Evolutionary conservation across 2,329 filamentous ascomycete genomes (phyloP), one percentile per base, ranked within the genome.

Genomic region (Clarireedia homoeocarpa): DNA sequence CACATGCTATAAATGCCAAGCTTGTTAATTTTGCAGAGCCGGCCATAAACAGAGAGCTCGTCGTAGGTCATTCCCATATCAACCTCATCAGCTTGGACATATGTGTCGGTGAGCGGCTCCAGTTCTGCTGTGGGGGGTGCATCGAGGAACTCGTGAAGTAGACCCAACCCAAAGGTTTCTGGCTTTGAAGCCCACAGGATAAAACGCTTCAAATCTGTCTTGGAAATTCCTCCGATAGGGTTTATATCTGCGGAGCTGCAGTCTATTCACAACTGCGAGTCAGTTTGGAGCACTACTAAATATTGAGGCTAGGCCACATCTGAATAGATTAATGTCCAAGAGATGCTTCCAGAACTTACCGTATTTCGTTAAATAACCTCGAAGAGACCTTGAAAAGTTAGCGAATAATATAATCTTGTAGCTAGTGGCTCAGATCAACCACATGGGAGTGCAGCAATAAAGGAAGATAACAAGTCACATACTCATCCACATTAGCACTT

Each of bases 131-230:
- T 84, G 3, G 83, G 83, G 0, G 75, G 73, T 0, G 83, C 85
- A 12, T 75, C 74, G 40, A 91, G 70, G 71, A 91, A 91, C 9
- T 81, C 76, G 9, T 81, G 70, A 1, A 90, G 77, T 53, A 86
- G 80, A 0, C 84, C 83, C 1, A 91, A 70, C 5, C 78, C 69
- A 65, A 87, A 89, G 38, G 77, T 72, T 17, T 68, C 72, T 53
- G 74, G 70, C 17, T 68, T 72, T 52, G 74, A 70, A 2, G 83
- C 79, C 77, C 81, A 90, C n/a, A 72, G 73, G 58, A 90, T 86
- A 71, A 91, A 90, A 9, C 77, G 71, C 68, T 87, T 88, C 1
- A 89, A 73, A 63, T 91, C 87, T 2, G 76, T 81, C 69, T 89
- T 90, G 56, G 71, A 71, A 39, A 79, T 77, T 5, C 76, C 76